These are phyloP conservation scores for Discostella pseudostelligera DNA, from an alignment of 108 stramenopile species.

Conservation along the genomic window DNA sequence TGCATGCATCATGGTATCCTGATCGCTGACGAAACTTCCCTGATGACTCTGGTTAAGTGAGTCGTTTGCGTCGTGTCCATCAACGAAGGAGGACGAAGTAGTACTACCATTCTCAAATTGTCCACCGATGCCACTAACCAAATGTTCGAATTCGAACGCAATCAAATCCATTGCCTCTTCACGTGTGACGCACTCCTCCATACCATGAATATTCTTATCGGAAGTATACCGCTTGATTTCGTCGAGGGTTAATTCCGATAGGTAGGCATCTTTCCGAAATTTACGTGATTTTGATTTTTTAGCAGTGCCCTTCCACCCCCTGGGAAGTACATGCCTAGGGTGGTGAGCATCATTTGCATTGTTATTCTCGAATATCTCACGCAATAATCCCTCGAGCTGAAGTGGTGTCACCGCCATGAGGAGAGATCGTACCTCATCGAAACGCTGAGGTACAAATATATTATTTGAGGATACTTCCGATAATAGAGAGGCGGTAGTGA, in stretches of 20 bases:
- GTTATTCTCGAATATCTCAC: conserved; percentile 25
- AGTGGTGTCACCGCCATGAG: conserved; percentile 29
- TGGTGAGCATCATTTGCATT: neutral
- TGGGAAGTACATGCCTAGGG: neutral
- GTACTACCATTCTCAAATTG: neutral
- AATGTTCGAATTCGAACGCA: conserved; percentile 33
- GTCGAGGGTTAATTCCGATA: conserved; percentile 19
- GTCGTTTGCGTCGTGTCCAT: neutral
- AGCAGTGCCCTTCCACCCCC: conserved; percentile 9
- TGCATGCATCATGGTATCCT: too few relatives aligned
- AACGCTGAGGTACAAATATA: conserved; percentile 22
- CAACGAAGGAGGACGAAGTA: neutral
- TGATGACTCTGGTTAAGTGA: neutral
- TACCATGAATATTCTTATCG: conserved; percentile 18
- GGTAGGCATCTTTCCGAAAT: conserved; percentile 34
- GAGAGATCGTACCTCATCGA: conserved; percentile 35
- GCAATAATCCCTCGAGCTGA: conserved; percentile 33
- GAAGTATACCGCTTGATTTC: conserved; percentile 24
- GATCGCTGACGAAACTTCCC: too few relatives aligned
- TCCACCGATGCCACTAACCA: conserved; percentile 17
- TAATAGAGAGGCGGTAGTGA: neutral
- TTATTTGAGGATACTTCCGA: neutral
- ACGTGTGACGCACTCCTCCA: conserved; percentile 13
- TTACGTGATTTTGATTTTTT: conserved; percentile 8
- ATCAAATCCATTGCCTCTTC: conserved; percentile 36